phyloP scores from a whole-genome alignment of 495 filamentous ascomycete species.

The Neurospora sp. region DNA sequence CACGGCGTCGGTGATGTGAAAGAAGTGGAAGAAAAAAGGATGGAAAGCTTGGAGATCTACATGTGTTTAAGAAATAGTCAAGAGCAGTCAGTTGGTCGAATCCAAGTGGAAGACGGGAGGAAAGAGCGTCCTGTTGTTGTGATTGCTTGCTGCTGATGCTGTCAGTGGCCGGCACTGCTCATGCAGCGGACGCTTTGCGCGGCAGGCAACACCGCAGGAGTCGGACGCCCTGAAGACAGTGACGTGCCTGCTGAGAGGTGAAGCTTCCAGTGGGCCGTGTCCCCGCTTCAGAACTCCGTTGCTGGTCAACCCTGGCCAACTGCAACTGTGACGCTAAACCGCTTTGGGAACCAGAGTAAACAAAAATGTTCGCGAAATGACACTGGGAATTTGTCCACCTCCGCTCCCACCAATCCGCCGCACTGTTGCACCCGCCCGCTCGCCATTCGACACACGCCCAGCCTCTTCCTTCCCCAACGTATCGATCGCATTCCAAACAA shows the following conservation, averaged over 20 bases:
- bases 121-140: background rate
- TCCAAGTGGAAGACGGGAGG: background rate
- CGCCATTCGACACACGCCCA: background rate
- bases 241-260: conserved; percentile 1
- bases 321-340: conserved; percentile 11
- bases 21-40: background rate
- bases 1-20: conserved; percentile 1
- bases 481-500: background rate
- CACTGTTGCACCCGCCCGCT: background rate
- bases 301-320: conserved; percentile 6
- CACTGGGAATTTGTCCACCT: conserved; percentile 15
- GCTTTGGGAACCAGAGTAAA: conserved; percentile 21
- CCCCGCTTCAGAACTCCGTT: conserved; percentile 2
- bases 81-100: background rate
- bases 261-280: conserved; percentile 1
- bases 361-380: conserved; percentile 14
- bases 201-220: background rate
- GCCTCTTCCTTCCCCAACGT: background rate
- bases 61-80: background rate
- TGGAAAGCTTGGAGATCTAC: background rate
- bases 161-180: background rate
- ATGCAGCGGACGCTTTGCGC: background rate
- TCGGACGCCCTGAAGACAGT: background rate
- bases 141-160: background rate
- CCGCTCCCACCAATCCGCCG: background rate